Base-by-base conservation (phyloP, 2,329 filamentous ascomycete genomes). In the Colletotrichum shisoi region DNA sequence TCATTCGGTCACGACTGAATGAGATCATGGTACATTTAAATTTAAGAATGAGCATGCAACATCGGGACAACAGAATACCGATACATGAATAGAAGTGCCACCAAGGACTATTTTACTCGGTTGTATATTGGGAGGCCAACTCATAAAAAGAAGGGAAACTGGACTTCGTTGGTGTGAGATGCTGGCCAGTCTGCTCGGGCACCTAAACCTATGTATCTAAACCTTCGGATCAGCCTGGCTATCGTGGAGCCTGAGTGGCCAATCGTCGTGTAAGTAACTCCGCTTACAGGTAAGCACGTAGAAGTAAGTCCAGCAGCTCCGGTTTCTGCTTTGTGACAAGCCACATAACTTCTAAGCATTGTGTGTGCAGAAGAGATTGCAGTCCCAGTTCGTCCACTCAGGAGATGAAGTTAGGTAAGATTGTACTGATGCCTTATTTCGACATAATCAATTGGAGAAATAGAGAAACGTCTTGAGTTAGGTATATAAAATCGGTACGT, bases 401-500 rank as follows among this genome's bases (percentile, higher is more conserved):
- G 4, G 13, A 40, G 12, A 24, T 49, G 1, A 34, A 11, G 17
- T 34, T 8, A 49, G 39, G 2, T 21, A 9, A 4, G 13, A 5
- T 3, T 7, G 9, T 31, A 37, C 17, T 2, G 15, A 15, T 19
- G 5, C 8, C 17, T 19, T 37, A 5, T 12, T 39, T 17, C n/a
- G 21, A 19, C 4, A 7, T 8, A 31, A 21, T 21, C 17, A 19
- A 13, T 15, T n/a, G 21, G 31, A 7, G n/a, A 39, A 48, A 39
- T 15, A 3, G 6, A 53, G n/a, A 19, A 37, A 54, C 39, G 31
- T 49, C 44, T 63, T 6, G 6, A 54, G 61, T 63, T 78, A 54
- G 61, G 62, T 78, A 74, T 74, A 70, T 77, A 76, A 74, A 75
- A 48, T 49, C 61, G 65, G 62, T 61, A 66, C 62, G 34, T 78